These are phyloP conservation scores for Takashimella tepidaria DNA, from an alignment of 1,284 basidiomycete species.

Conservation along the genomic window DNA sequence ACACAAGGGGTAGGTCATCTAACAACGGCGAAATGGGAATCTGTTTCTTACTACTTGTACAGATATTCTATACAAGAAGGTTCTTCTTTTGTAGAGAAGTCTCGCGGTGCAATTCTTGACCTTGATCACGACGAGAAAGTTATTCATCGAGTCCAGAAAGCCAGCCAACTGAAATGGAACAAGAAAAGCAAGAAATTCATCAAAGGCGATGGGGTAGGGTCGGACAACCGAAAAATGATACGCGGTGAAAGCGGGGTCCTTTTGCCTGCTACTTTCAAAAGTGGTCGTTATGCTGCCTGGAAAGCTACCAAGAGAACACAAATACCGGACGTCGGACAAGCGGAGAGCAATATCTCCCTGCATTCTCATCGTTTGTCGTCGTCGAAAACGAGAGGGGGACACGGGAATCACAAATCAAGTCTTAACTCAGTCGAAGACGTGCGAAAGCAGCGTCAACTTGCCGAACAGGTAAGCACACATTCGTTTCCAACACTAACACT, in stretches of 20 bases:
- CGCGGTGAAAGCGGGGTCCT: constrained; percentile 86
- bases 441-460: too few species aligned
- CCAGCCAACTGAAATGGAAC: constrained; percentile 75
- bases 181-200: constrained; percentile 95
- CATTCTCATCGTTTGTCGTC: too few species aligned
- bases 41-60: neutral
- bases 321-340: neutral
- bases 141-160: constrained; percentile 61
- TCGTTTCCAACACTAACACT: too few species aligned
- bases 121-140: constrained; percentile 72
- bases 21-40: too few species aligned
- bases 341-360: too few species aligned
- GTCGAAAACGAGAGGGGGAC: too few species aligned
- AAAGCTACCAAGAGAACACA: constrained; percentile 44
- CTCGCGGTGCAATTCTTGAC: constrained; percentile 73
- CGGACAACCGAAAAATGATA: constrained; percentile 93
- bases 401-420: too few species aligned
- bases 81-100: constrained; percentile 78
- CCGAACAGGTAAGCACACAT: too few species aligned
- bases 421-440: too few species aligned
- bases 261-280: constrained; percentile 89
- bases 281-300: constrained; percentile 94
- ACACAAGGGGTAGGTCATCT: constrained; percentile 72
- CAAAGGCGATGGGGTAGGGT: constrained; percentile 73
- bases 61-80: constrained; percentile 84